Base-by-base conservation (phyloP, 768 basidiomycete genomes). In the Mycena metata region DNA sequence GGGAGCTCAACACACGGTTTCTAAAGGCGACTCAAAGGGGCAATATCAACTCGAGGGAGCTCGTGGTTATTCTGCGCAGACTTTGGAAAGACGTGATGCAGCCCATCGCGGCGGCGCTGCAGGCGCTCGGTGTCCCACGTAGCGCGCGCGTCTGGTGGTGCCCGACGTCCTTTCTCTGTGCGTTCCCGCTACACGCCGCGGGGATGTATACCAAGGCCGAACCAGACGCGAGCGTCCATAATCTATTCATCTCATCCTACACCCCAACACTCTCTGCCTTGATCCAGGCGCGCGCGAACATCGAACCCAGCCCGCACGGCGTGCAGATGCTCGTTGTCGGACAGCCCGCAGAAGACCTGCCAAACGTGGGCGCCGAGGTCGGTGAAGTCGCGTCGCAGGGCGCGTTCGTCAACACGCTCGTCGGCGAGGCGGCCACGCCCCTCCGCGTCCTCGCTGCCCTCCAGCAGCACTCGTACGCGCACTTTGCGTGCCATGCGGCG, bases 401-500 rank as follows among this genome's bases (percentile, higher is more conserved):
- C 42, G 8, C 24, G 4, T 59, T 59, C 33, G 26, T 65, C 2
- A 45, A 41, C 17, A 35, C 47, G 35, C 35, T 70, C 12, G 15
- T 24, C 7, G 59, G 58, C 11, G 45, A 30, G 24, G 67, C 49
- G 17, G 65, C 60, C 26, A 67, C 59, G n/a, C 39, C 66, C n/a
- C 15, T 46, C 5, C 33, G 41, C 21, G 72, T 67, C 9, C 52
- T 75, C 10, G 23, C 62, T 16, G 63, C 45, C 5, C 60, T 77
- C 21, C 50, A 43, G 33, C 51, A 63, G 50, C 56, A 70, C 41
- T 43, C 55, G 9, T 72, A 71, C 65, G 41, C 76, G 19, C 76
- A 77, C 58, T 56, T 77, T 21, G 73, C 74, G 19, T 78, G 76
- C 54, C 77, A 77, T 56, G 76, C 74, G 24, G 21, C 57, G 35